phyloP scores from a whole-genome alignment of 139 green algal species.

The Raphidocelis subcapitata region DNA sequence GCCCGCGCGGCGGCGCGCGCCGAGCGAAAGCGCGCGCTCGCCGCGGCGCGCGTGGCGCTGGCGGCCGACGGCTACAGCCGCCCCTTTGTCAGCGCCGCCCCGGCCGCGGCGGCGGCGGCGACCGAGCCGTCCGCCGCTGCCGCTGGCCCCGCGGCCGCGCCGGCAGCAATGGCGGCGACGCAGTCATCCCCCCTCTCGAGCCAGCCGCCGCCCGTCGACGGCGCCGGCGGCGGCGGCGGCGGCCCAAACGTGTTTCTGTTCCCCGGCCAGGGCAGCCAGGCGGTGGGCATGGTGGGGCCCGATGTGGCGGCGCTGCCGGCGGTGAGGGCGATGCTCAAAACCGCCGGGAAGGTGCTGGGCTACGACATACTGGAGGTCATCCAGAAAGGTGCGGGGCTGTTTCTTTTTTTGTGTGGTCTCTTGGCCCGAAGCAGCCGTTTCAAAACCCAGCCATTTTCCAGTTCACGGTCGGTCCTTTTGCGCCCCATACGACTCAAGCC shows the following conservation, averaged over 20 bases:
- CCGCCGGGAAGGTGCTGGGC: constrained; percentile 75
- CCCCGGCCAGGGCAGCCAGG: constrained; percentile 88
- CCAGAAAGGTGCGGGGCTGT: constrained; percentile 33
- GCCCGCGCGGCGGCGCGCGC: constrained; percentile 33
- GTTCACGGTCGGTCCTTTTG: too few relatives aligned
- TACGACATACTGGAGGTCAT: constrained; percentile 83
- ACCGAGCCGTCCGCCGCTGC: not conserved
- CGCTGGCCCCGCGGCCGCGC: not conserved
- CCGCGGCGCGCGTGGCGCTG: constrained; percentile 3
- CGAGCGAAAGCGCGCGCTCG: constrained; percentile 16
- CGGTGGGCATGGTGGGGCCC: constrained; percentile 83
- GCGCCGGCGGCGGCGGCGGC: not conserved
- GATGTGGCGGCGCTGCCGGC: constrained; percentile 57
- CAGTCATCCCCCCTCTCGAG: too few relatives aligned
- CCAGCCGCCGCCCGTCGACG: not conserved
- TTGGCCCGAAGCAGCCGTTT: too few relatives aligned
- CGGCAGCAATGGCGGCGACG: too few relatives aligned
- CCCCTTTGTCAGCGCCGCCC: constrained; percentile 1
- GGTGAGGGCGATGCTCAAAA: constrained; percentile 81
- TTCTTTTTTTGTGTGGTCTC: constrained; percentile 43
- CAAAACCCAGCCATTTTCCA: too few relatives aligned
- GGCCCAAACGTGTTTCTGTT: constrained; percentile 74
- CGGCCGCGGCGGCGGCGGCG: not conserved
- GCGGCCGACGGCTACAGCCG: not conserved
- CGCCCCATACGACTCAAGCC: too few relatives aligned